Base-by-base conservation (phyloP, 2,329 filamentous ascomycete species). In the Capronia coronata region DNA sequence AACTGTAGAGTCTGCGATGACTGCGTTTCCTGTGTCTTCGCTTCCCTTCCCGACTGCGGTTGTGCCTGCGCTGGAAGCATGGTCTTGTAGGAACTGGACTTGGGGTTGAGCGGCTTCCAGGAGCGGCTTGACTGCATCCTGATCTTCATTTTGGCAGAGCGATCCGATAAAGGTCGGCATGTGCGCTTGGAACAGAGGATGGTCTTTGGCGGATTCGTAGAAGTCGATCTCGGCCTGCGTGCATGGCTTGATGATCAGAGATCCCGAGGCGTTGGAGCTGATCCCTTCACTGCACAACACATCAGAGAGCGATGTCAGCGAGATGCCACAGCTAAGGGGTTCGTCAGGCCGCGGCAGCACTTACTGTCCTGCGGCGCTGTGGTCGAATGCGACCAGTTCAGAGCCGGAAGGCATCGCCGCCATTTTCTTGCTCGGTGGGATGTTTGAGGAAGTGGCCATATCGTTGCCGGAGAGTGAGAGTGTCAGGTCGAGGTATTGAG, bases 201-300 rank as follows among this genome's bases (percentile, higher is more conserved):
- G 84, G 18, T 76, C 69, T 51, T 55, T 54, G 22, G 82, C 83
- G 32, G 81, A 79, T 65, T 95, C 80, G 74, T 98, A 98, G 68
- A 98, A 98, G 38, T 82, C 77, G 61, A 97, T 81, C 71, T 98
- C 93, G 56, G 82, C 76, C 55, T 81, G 71, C 0, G 87, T 94
- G 68, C 91, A 97, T 14, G 93, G 93, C 70, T 98, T 98, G 65
- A 96, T 87, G 65, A 98, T 86, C 27, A 97, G 75, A 56, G 85
- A 80, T 65, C 93, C 93, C 46, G 87, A 82, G 48, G 78, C 75
- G 63, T 94, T 88, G 64, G 84, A 89, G 61, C 94, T 79, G 40
- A 94, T 91, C 57, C 93, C 93, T 59, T 94, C 90, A 71, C 90
- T 96, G 64, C 39, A 55, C 14, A 42, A 25, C n/a, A 21, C 16